Evolutionary conservation across 2,329 filamentous ascomycete species (phyloP), one percentile per base, ranked within the genome.

Genomic region (Microcyclosporella mali): DNA sequence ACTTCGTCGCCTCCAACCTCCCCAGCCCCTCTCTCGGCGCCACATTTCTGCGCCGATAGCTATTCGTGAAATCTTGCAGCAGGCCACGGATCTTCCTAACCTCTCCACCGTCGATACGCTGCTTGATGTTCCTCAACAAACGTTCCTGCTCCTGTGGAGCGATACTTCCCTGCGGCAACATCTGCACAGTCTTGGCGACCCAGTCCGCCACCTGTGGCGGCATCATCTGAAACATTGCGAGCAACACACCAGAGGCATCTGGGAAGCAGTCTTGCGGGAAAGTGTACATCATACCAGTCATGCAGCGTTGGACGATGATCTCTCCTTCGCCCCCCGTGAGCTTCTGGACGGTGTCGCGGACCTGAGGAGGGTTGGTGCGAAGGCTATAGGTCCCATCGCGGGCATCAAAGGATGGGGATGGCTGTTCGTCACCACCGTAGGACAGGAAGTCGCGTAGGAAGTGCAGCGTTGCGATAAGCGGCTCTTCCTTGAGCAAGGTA

Each of bases 231-330:
- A 98, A 95, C 51, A 97, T 74, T 3, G 84, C 82, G 47, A 98
- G 79, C 40, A 98, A 70, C n/a, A 95, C 87, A 3, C 88, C 89
- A 37, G 88, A 95, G 12, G 88, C 89, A 61, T 98, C 92, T 0
- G 89, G 83, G 60, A 97, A 94, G 68, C 89, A 95, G 64, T 97
- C 92, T 33, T 86, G 80, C 0, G 92, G 94, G 69, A 98, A 98
- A 0, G 85, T 94, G 64, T 95, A 95, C 90, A 98, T 97, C 89
- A 98, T 94, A 47, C 92, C 92, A 1, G 89, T 92, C 70, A 98
- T 75, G 45, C 94, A 82, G 51, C 89, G 85, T 66, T 95, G 90
- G 6, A 92, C 82, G 19, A 98, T 73, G 43, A 80, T 70, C 58
- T 88, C 82, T 29, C 92, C 62, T 51, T 88, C 81, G 1, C 73